Conservation (phyloP, 495 filamentous ascomycete species). For the Tirmania nivea region DNA sequence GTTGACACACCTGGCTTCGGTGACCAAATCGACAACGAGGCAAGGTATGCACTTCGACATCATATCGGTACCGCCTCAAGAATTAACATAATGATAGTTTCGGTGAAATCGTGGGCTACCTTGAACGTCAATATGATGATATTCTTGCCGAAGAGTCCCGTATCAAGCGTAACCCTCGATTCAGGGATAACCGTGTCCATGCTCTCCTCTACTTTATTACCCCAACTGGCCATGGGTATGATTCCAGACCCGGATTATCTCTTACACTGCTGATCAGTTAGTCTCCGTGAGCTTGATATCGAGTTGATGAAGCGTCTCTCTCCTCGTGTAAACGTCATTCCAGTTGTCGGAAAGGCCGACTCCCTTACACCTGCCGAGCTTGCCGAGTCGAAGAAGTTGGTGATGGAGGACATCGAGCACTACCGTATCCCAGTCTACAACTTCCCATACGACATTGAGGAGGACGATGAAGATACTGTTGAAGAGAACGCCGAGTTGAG, state of each 20-base stretch:
- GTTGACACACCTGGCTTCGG: constrained; percentile 97
- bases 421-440: constrained; percentile 99
- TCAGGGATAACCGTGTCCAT: constrained; percentile 96
- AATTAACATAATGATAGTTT: constrained; percentile 36
- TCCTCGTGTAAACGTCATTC: constrained; percentile 94
- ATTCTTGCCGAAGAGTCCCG: constrained; percentile 97
- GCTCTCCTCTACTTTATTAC: constrained; percentile 98
- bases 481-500: constrained; percentile 96
- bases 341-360: constrained; percentile 95
- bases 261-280: constrained; percentile 21
- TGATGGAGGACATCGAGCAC: constrained; percentile 99
- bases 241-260: not conserved
- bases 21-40: constrained; percentile 98
- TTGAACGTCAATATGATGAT: constrained; percentile 97
- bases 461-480: constrained; percentile 97
- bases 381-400: constrained; percentile 95
- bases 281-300: constrained; percentile 94
- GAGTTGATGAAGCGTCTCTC: constrained; percentile 98
- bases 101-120: constrained; percentile 86
- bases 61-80: not conserved
- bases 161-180: constrained; percentile 99
- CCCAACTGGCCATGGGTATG: constrained; percentile 84
- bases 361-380: constrained; percentile 90
- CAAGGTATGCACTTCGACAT: constrained; percentile 38
- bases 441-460: constrained; percentile 98